These are phyloP conservation scores for Mollisiaceae sp. DNA, from an alignment of 2,329 filamentous ascomycete genomes.

Conservation along the genomic window DNA sequence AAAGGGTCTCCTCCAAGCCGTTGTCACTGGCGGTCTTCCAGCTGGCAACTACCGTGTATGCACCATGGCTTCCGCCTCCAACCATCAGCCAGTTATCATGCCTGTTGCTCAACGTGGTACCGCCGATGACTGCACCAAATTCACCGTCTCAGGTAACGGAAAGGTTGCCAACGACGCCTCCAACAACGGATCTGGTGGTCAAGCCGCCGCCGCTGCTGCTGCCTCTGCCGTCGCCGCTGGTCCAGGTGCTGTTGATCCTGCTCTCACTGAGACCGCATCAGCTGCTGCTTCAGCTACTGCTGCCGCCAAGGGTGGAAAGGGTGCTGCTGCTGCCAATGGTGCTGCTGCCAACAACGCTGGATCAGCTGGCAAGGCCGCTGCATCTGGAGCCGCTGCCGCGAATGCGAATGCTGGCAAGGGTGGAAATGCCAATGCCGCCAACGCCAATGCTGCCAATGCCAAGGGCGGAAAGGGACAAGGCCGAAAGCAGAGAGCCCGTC, in stretches of 20 bases:
- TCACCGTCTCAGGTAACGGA: conserved; percentile 44
- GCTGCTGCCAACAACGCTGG: neutral
- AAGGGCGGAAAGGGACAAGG: conserved; percentile 7
- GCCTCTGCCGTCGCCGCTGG: conserved; percentile 26
- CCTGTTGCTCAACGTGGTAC: conserved; percentile 52
- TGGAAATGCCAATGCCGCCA: neutral
- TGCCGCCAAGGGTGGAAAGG: conserved; percentile 4
- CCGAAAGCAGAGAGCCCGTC: conserved; percentile 22
- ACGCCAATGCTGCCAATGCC: conserved; percentile 1
- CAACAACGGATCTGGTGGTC: conserved; percentile 29
- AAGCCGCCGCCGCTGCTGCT: conserved; percentile 27
- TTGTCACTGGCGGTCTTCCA: conserved; percentile 48
- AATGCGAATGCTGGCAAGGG: conserved; percentile 10
- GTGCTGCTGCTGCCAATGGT: neutral
- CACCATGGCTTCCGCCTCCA: conserved; percentile 49
- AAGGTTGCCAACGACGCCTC: conserved; percentile 32
- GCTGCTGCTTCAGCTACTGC: conserved; percentile 9
- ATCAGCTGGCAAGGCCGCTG: conserved; percentile 6
- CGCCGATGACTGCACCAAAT: conserved; percentile 52
- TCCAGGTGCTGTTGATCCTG: conserved; percentile 34
- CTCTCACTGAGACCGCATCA: conserved; percentile 31
- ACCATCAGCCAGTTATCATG: conserved; percentile 52
- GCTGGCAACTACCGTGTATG: conserved; percentile 52
- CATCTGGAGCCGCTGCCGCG: conserved; percentile 13
- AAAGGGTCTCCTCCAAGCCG: conserved; percentile 46